These are phyloP conservation scores for Condylostoma magnum DNA, from an alignment of 169 alveolate genomes.

Conservation along the genomic window DNA sequence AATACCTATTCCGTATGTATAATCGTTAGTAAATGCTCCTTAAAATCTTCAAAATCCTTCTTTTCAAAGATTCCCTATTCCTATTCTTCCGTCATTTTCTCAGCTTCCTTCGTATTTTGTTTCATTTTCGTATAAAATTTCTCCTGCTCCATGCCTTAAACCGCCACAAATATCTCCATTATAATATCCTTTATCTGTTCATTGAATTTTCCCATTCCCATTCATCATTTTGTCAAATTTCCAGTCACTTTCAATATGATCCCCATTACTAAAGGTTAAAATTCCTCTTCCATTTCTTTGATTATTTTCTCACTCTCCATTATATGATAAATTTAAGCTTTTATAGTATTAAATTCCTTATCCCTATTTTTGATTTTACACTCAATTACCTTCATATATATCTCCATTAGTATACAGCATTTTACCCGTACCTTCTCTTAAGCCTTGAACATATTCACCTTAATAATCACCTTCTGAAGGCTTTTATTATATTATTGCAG, in stretches of 20 bases:
- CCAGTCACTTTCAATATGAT: conserved; percentile 24
- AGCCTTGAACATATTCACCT: conserved; percentile 28
- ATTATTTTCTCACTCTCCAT: too few relatives aligned
- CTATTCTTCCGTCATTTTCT: conserved; percentile 13
- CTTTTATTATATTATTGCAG: too few relatives aligned
- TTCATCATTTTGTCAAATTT: conserved; percentile 10
- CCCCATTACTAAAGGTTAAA: conserved; percentile 7
- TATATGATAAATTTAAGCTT: too few relatives aligned
- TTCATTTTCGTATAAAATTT: neutral
- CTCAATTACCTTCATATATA: too few relatives aligned
- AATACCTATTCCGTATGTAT: conserved; percentile 9
- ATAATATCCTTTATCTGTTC: too few relatives aligned
- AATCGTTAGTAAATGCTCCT: conserved; percentile 7
- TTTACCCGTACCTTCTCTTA: conserved; percentile 37
- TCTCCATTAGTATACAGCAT: conserved; percentile 17
- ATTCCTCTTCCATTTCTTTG: conserved; percentile 26
- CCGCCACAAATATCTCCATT: neutral
- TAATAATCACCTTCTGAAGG: too few relatives aligned
- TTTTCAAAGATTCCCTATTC: conserved; percentile 7
- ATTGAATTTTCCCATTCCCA: too few relatives aligned
- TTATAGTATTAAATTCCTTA: too few relatives aligned
- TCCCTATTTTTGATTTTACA: too few relatives aligned
- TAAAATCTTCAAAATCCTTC: neutral
- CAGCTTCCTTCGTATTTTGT: conserved; percentile 24
- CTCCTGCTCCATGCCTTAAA: conserved; percentile 3